Evolutionary conservation across 371 early-diverging fungal genomes (phyloP).

Genomic region (Mucor velutinosus): DNA sequence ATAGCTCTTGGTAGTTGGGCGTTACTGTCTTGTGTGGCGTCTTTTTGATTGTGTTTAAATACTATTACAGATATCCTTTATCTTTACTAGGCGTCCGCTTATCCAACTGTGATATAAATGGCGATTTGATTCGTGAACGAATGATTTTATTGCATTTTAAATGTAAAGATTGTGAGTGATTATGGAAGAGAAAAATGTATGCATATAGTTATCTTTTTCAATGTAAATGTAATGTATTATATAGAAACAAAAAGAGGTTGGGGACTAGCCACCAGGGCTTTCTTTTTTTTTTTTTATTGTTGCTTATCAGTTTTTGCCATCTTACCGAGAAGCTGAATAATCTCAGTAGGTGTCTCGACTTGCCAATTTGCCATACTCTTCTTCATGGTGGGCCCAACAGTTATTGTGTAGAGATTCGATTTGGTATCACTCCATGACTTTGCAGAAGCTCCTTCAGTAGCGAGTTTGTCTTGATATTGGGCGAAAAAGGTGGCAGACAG

Average conservation of each 20-base stretch:
- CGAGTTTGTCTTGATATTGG: conserved; percentile 17
- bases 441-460: not conserved
- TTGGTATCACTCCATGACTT: conserved; percentile 11
- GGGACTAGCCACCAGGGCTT: conserved; percentile 1
- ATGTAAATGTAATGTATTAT: not conserved
- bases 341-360: conserved; percentile 52
- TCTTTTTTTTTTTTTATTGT: not conserved
- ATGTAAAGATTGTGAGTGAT: not conserved
- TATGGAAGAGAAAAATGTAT: not conserved
- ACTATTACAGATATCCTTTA: too few relatives aligned
- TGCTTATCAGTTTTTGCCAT: conserved; percentile 1
- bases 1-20: too few relatives aligned
- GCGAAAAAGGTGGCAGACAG: conserved; percentile 31
- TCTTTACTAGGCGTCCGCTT: too few relatives aligned
- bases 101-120: not conserved
- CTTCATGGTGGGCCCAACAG: conserved; percentile 61
- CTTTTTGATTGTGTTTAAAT: too few relatives aligned
- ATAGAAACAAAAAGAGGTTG: not conserved
- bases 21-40: too few relatives aligned
- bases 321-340: conserved; percentile 35
- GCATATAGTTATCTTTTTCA: not conserved
- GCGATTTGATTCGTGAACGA: not conserved
- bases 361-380: conserved; percentile 85
- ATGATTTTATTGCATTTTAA: not conserved
- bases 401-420: conserved; percentile 28